phyloP scores from a whole-genome alignment of 2,329 filamentous ascomycete species.

The Phyllachora maydis region DNA sequence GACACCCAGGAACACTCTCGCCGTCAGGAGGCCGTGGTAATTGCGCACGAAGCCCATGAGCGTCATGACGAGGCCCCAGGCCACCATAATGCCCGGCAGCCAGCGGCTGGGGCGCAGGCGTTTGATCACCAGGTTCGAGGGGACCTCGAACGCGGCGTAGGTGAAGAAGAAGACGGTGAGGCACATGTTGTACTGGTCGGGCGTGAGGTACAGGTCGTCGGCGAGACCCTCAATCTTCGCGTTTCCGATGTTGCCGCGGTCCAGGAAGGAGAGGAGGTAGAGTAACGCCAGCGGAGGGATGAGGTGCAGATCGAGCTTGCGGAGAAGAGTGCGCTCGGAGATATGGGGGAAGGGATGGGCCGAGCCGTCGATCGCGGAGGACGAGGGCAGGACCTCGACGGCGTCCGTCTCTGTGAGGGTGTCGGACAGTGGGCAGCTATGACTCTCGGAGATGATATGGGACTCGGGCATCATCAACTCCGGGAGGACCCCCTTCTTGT shows the following conservation, averaged over 20 bases:
- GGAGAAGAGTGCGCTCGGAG: slow-evolving; percentile 33
- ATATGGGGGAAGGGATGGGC: too few species aligned
- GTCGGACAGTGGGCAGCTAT: too few species aligned
- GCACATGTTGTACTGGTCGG: slow-evolving; percentile 50
- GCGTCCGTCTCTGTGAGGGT: too few species aligned
- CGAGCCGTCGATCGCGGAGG: too few species aligned
- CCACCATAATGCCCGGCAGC: slow-evolving; percentile 55
- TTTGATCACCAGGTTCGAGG: slow-evolving; percentile 65
- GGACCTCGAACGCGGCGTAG: slow-evolving; percentile 54
- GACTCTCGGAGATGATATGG: too few species aligned
- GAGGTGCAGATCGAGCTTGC: slow-evolving; percentile 29
- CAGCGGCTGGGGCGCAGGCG: slow-evolving; percentile 52
- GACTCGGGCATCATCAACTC: too few species aligned
- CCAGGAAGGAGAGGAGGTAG: slow-evolving; percentile 49
- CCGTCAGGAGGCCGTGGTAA: slow-evolving; percentile 22
- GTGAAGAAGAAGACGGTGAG: slow-evolving; percentile 61
- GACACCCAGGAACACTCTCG: slow-evolving; percentile 40
- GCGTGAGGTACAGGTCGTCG: slow-evolving; percentile 32
- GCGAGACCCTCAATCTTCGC: slow-evolving; percentile 41
- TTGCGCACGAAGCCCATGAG: slow-evolving; percentile 30
- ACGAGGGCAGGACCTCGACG: too few species aligned
- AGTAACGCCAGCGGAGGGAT: slow-evolving; percentile 44
- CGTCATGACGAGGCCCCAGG: slow-evolving; percentile 27
- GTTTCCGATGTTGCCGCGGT: slow-evolving; percentile 31
- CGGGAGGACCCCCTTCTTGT: too few species aligned